These are phyloP conservation scores for Platismatia glauca DNA, from an alignment of 495 filamentous ascomycete genomes.

Conservation along the genomic window DNA sequence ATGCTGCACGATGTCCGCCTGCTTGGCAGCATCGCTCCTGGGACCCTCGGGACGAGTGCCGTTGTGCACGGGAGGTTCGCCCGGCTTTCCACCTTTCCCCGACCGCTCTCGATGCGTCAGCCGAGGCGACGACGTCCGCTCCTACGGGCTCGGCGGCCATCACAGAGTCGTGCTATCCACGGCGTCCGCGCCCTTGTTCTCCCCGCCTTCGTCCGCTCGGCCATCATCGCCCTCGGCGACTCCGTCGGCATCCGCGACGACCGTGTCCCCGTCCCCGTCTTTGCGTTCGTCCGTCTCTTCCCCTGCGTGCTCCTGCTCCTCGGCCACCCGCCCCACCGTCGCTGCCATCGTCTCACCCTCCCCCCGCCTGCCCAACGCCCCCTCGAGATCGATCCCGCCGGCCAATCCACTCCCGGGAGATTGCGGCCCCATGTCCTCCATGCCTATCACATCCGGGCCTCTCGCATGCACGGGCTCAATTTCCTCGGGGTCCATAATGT, in stretches of 20 bases:
- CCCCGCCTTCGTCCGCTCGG: slow-evolving; percentile 1
- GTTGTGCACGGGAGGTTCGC: neutral
- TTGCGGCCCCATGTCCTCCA: slow-evolving; percentile 82
- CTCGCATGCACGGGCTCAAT: slow-evolving; percentile 67
- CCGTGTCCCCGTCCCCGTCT: slow-evolving; percentile 39
- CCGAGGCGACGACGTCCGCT: neutral
- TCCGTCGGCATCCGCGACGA: slow-evolving; percentile 31
- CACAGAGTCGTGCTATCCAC: slow-evolving; percentile 13
- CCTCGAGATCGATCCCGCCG: slow-evolving; percentile 20
- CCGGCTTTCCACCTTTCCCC: neutral
- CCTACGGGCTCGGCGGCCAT: neutral
- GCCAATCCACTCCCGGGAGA: slow-evolving; percentile 27
- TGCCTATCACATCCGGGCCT: slow-evolving; percentile 72
- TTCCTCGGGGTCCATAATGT: slow-evolving; percentile 25
- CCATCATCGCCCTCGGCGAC: slow-evolving; percentile 17
- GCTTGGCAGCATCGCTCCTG: neutral
- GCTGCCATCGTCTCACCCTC: slow-evolving; percentile 4
- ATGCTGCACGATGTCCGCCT: neutral
- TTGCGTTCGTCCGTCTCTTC: neutral
- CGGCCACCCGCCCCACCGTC: slow-evolving; percentile 17
- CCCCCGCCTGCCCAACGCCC: slow-evolving; percentile 18
- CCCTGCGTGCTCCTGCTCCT: slow-evolving; percentile 8
- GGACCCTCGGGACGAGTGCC: neutral
- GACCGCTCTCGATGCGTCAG: neutral
- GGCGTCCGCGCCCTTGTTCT: slow-evolving; percentile 17